Conservation (phyloP, 2,329 filamentous ascomycete genomes). For the Dissoconium aciculare region DNA sequence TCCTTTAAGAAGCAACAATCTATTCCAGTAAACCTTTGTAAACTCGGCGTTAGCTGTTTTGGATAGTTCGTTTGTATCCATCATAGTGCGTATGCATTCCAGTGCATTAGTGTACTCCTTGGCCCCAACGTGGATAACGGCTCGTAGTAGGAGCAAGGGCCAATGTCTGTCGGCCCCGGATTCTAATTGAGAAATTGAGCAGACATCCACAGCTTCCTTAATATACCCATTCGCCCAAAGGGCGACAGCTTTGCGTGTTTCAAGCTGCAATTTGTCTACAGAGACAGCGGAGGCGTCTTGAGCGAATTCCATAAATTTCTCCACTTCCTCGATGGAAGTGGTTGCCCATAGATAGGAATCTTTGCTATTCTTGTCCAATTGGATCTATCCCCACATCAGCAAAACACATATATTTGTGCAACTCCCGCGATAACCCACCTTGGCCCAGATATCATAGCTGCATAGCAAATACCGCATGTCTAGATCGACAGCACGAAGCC, state of each 20-base stretch:
- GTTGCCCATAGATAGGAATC: not conserved
- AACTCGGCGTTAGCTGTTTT: not conserved
- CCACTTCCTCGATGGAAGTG: not conserved
- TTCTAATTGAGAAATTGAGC: not conserved
- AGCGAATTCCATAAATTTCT: not conserved
- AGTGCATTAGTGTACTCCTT: not conserved
- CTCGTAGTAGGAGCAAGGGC: constrained; percentile 1
- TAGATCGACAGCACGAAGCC: not conserved
- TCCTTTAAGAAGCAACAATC: not conserved
- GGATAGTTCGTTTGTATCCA: not conserved
- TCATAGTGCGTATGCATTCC: not conserved
- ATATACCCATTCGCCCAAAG: not conserved
- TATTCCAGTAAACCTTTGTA: constrained; percentile 1
- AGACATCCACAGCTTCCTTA: not conserved
- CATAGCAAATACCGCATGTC: not conserved
- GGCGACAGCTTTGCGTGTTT: not conserved
- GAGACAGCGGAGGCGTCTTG: not conserved
- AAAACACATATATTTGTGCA: too few species aligned
- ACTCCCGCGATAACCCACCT: too few species aligned
- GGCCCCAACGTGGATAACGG: not conserved
- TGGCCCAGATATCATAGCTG: not conserved
- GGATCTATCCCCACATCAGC: too few species aligned
- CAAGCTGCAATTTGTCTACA: not conserved
- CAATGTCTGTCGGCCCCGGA: not conserved
- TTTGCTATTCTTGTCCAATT: too few species aligned